Base-by-base conservation (phyloP, 345 rosid genomes). In the Arabis alpina region DNA sequence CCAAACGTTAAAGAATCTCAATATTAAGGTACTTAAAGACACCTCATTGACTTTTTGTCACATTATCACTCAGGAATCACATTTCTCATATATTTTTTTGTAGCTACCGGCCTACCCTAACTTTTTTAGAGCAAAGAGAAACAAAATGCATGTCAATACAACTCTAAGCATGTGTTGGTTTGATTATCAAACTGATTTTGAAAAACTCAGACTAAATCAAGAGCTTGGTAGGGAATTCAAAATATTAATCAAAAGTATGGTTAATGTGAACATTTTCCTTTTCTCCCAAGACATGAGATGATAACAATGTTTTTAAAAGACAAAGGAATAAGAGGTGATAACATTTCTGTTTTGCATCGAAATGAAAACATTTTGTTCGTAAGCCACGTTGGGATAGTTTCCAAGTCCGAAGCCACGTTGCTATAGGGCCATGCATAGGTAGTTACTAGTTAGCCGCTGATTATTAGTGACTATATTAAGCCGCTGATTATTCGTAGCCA, bases 161-260 rank as follows among this genome's bases (percentile, higher is more conserved):
- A 8, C 32, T 11, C 8, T 25, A 30, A 27, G 43, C 70, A 37
- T 72, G 70, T 54, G 70, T 23, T 71, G 3, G 45, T 43, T 72
- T 54, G 63, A 43, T 53, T 10, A 53, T 34, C 32, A 27, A 28
- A 32, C 43, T 48, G 10, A 24, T 14, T 8, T 3, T 34, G 1
- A 42, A 2, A 14, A 13, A 15, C 8, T 56, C 61, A 36, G 6
- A 40, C 15, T 56, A 39, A 37, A 39, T 6, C 48, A 32, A 24
- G 39, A 61, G 12, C 10, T 50, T 10, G 16, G 4, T 19, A 49
- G 4, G 27, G 10, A 52, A 12, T 52, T 52, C 4, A 24, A 51
- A 51, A 5, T 51, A 11, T 8, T 51, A 27, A 52, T 13, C 37
- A 52, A 4, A 52, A 23, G n/a, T 23, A 10, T 24, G 54, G 30